A percentile compares a stretch with the other conserved stretches of the same genome.
Conservation (phyloP, 345 rosid genomes). For the Eucalyptus erythrocorys region DNA sequence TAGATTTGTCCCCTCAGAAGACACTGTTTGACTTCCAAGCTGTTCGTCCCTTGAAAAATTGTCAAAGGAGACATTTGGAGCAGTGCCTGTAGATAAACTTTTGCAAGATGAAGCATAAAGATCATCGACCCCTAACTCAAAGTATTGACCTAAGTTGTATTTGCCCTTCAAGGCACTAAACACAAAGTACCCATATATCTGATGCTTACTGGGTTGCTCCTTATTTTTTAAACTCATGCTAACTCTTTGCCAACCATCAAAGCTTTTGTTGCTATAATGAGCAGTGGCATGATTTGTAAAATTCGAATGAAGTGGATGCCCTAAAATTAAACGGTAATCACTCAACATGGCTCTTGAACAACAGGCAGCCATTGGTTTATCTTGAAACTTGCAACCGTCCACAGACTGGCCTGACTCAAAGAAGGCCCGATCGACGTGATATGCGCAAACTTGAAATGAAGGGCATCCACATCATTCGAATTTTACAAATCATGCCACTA, state of each 20-base stretch:
- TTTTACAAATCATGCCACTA: slow-evolving; percentile 3
- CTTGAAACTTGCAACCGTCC: slow-evolving; percentile 8
- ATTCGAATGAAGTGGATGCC: slow-evolving; percentile 2
- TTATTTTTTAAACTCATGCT: slow-evolving; percentile 51
- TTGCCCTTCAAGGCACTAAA: slow-evolving; percentile 41
- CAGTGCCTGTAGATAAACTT: slow-evolving; percentile 45
- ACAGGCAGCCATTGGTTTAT: slow-evolving; percentile 40
- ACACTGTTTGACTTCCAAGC: slow-evolving; percentile 20
- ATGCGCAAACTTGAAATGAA: slow-evolving; percentile 73
- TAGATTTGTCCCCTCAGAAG: slow-evolving; percentile 38
- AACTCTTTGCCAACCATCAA: slow-evolving; percentile 21
- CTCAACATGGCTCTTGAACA: slow-evolving; percentile 25
- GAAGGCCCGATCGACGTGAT: slow-evolving; percentile 60
- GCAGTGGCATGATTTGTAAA: slow-evolving; percentile 6
- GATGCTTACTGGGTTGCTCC: slow-evolving; percentile 22
- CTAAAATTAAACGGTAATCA: slow-evolving; percentile 20
- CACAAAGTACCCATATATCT: slow-evolving; percentile 32
- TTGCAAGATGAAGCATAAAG: slow-evolving; percentile 34
- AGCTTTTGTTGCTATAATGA: slow-evolving; percentile 9
- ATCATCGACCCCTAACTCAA: slow-evolving; percentile 32
- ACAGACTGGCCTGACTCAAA: slow-evolving; percentile 17
- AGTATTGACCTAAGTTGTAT: slow-evolving; percentile 9
- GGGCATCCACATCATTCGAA: slow-evolving; percentile 7
- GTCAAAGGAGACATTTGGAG: slow-evolving; percentile 57
- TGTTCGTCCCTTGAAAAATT: slow-evolving; percentile 47